Conservation (phyloP, 2,329 filamentous ascomycete genomes). For the Fusarium equiseti region DNA sequence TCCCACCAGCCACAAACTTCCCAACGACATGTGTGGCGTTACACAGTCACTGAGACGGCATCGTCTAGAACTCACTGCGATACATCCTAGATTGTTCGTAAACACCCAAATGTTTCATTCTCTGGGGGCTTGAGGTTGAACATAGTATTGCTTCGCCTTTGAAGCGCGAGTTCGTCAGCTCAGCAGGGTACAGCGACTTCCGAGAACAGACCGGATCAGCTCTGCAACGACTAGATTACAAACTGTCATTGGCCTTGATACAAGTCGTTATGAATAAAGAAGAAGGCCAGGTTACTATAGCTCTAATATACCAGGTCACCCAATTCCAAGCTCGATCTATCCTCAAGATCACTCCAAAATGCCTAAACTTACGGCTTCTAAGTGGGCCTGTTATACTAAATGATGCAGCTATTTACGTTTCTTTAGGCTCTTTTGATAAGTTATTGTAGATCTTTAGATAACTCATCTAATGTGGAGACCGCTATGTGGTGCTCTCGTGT, state of each 20-base stretch:
- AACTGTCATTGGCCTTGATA: rapidly evolving
- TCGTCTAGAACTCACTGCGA: background rate
- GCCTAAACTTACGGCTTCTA: background rate
- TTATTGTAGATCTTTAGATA: constrained; percentile 1
- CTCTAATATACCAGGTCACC: constrained; percentile 30
- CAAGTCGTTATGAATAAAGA: background rate
- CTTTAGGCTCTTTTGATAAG: background rate
- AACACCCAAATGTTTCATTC: rapidly evolving
- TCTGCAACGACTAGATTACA: background rate
- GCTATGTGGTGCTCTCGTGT: background rate
- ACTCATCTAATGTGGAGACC: background rate
- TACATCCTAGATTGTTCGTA: rapidly evolving
- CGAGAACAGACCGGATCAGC: background rate
- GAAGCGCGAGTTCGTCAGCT: background rate
- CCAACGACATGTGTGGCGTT: constrained; percentile 15
- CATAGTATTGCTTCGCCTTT: background rate
- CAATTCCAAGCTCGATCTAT: constrained; percentile 35
- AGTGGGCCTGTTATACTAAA: background rate
- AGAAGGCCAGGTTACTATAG: constrained; percentile 3
- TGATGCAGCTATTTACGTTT: background rate
- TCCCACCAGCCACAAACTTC: constrained; percentile 16
- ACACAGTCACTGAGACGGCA: background rate
- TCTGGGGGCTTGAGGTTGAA: background rate
- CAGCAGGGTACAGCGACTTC: background rate
- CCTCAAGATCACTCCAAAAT: constrained; percentile 5